Evolutionary conservation across 768 basidiomycete genomes (phyloP), one percentile per base, ranked within the genome.

Genomic region (Suillus bovinus): DNA sequence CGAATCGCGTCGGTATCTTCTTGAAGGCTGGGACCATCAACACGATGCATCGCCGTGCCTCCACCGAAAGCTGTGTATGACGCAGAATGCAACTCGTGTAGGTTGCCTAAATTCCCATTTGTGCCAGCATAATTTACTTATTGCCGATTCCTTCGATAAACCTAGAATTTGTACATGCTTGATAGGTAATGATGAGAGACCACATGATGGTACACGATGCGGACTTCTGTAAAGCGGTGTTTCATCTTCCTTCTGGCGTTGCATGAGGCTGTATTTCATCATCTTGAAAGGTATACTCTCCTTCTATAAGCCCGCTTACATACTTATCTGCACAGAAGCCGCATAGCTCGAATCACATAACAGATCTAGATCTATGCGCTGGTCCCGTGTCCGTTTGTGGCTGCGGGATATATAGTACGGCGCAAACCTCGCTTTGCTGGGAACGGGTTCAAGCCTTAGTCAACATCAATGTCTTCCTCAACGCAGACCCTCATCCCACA

Each of bases 341-440:
- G 24, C 14, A 47, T 24, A 24, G 22, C 24, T 24, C 13, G 13
- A 24, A 29, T 27, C 24, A 27, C 49, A 50, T 10, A 17, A 29
- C 17, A 10, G 16, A 50, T 50, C 27, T 50, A 17, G 49, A 50
- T 50, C 8, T 17, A 8, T 27, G 49, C 49, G 4, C 9, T 29
- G 27, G 27, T 17, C 49, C 31, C 49, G 16, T 50, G 49, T 29
- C 27, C 27, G 17, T 22, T 8, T 36, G 33, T 53, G 50, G 50
- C 29, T 33, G 52, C 6, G 34, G n/a, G 53, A 33, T 53, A 54
- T 54, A 54, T 54, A 54, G n/a, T 16, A 54, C 53, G 53, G n/a
- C 22, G n/a, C 14, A 22, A 22, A 22, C 6, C 14, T 13, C 24
- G 34, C 27, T 17, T 17, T 17, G 27, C 24, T 27, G 14, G 33